Percentiles rank a stretch among this genome's conserved stretches.
phyloP scores from a whole-genome alignment of 257 asterid genomes.

The Solanum rostratum region DNA sequence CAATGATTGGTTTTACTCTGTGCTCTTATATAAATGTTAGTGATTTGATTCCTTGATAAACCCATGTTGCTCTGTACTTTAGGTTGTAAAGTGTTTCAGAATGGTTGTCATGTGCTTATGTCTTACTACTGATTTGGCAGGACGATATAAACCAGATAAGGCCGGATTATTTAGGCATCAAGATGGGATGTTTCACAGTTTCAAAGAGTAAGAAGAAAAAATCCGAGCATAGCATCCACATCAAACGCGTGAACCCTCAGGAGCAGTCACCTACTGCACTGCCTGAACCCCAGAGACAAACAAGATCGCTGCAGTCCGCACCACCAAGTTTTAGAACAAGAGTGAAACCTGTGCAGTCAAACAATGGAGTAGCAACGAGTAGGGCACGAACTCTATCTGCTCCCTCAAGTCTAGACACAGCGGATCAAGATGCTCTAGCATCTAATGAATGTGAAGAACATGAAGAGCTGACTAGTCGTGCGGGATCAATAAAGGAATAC shows the following conservation, averaged over 20 bases:
- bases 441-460: constrained; percentile 52
- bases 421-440: constrained; percentile 44
- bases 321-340: constrained; percentile 80
- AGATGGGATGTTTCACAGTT: constrained; percentile 83
- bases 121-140: neutral
- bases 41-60: neutral
- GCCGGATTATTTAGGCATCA: neutral
- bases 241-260: constrained; percentile 44
- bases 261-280: constrained; percentile 54
- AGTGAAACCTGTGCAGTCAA: constrained; percentile 30
- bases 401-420: constrained; percentile 65
- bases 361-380: constrained; percentile 16
- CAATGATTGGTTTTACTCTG: neutral
- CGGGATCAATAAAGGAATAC: constrained; percentile 57
- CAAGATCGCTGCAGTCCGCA: constrained; percentile 69
- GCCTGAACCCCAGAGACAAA: constrained; percentile 59
- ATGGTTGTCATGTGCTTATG: neutral
- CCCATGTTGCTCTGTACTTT: neutral
- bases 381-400: constrained; percentile 62
- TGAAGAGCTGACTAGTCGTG: constrained; percentile 50
- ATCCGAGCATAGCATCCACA: constrained; percentile 27
- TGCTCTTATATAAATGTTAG: neutral
- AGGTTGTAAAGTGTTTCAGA: neutral
- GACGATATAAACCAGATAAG: neutral
- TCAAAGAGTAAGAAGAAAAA: constrained; percentile 63